Evolutionary conservation across 345 rosid genomes (phyloP), one percentile per base, ranked within the genome.

Genomic region (Hibiscus mutabilis): DNA sequence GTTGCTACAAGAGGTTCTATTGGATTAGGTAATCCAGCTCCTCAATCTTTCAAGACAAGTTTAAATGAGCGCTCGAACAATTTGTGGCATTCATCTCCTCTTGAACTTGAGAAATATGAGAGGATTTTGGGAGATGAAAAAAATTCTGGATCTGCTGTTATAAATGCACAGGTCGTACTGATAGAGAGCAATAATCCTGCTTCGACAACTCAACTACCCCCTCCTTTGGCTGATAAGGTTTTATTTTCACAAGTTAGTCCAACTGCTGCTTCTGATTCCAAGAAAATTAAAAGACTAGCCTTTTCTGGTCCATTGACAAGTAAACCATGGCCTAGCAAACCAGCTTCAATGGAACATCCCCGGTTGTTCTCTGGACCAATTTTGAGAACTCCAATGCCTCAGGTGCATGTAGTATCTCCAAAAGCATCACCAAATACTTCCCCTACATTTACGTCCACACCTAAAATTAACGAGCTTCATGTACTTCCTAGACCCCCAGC

Each of bases 401-500:
- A 83, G 64, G 80, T 73, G 37, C 80, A 82, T 65, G 58, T 84
- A 64, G 72, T 91, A 71, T 80, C 96, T 77, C 85, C 85, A 5
- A 93, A 86, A 75, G 73, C 79, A 35, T 82, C 80, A 29, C 85
- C 91, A 15, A 83, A 77, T 46, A 75, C 91, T 49, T 89, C 96
- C 57, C 91, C 97, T 31, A 88, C 94, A 24, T 80, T 86, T 70
- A 68, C 76, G 71, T 87, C 97, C 25, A 87, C 99, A 7, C 99
- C 95, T 8, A 89, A 82, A 76, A 92, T 92, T 75, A 96, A 88
- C 31, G 99, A 96, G 84, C 97, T 96, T 73, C 99, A 96, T 81
- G 99, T 91, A 78, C 99, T 96, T 79, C 99, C 99, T 33, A 88
- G 97, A 85, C 99, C 98, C 40, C 96, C 96, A 1, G 79, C 78